Evolutionary conservation across 352 stramenopile genomes (phyloP), one percentile per base, ranked within the genome.

Genomic region (Peronospora destructor): DNA sequence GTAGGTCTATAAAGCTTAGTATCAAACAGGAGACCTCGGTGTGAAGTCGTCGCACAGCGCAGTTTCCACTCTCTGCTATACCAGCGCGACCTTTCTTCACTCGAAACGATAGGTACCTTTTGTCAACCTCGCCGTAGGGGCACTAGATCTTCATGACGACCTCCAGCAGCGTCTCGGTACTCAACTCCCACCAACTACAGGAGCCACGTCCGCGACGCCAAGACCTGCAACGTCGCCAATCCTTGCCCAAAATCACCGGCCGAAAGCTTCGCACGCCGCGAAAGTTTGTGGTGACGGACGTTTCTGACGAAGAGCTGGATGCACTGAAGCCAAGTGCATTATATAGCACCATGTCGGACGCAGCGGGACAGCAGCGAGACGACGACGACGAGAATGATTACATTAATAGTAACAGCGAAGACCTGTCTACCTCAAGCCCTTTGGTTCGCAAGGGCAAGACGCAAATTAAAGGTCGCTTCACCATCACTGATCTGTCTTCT

Each of bases 401-500:
- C n/a, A 48, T n/a, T 19, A 44, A 32, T 14, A 49, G 59, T 25
- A 45, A 55, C 43, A 55, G 35, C 28, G 60, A 64, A 52, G 59
- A 58, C 23, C 21, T 57, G 3, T 34, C 46, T 21, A 38, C 54
- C 16, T 65, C 58, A 13, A 59, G 33, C 13, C 53, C 34, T 19
- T 67, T 41, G 13, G 35, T 50, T 41, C 69, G 70, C 33, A 68
- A 75, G 49, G 65, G 67, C 17, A 87, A 85, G 56, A 90, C 75
- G 40, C 74, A 85, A 47, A 62, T 87, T 12, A 75, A 68, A 58
- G 79, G 79, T 13, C 65, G 79, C n/a, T 90, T 90, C 39, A 90
- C 76, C 14, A 90, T 90, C 64, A 90, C 82, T 12, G 79, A 90
- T 48, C 37, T 87, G 56, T 87, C 79, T 7, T 74, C 79, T 0